These are phyloP conservation scores for Barnettozyma populi DNA, from an alignment of 805 yeast genomes.

Conservation along the genomic window DNA sequence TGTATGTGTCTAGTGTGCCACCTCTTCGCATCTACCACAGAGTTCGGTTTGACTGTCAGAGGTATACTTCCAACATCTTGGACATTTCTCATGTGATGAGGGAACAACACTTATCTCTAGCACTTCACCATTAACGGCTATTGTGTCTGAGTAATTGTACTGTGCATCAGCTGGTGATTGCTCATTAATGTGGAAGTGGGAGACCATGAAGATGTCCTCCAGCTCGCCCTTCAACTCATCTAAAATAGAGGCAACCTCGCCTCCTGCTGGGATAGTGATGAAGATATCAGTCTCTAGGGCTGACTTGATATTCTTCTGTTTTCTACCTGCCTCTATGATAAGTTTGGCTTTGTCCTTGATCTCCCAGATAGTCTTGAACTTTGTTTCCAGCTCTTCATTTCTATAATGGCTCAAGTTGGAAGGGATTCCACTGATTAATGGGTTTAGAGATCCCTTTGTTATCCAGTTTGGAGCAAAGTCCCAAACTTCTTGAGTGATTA, in stretches of 20 bases:
- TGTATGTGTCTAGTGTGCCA: constrained; percentile 14
- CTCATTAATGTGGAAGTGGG: constrained; percentile 42
- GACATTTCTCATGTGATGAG: constrained; percentile 61
- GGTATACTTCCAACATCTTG: constrained; percentile 88
- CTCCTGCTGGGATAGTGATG: constrained; percentile 24
- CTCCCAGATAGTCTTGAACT: constrained; percentile 41
- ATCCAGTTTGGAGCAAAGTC: constrained; percentile 38
- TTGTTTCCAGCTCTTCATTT: constrained; percentile 30
- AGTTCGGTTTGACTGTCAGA: constrained; percentile 45
- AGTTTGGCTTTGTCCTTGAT: constrained; percentile 46
- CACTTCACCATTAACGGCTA: constrained; percentile 26
- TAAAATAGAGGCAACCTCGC: constrained; percentile 10
- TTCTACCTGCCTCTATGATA: constrained; percentile 51
- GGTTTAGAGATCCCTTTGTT: constrained; percentile 10
- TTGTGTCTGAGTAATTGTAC: constrained; percentile 27
- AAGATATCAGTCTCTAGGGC: constrained; percentile 54
- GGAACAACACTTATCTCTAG: constrained; percentile 36
- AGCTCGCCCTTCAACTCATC: constrained; percentile 34
- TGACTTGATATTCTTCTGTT: constrained; percentile 42
- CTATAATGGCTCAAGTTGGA: constrained; percentile 23
- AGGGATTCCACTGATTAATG: constrained; percentile 16
- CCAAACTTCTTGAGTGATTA: constrained; percentile 88
- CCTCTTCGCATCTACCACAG: constrained; percentile 62
- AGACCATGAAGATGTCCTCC: constrained; percentile 57
- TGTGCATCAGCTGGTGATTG: constrained; percentile 9